phyloP scores from a whole-genome alignment of 176 grass and related monocot genomes.

The bread wheat (Triticum aestivum) region IWGSC_CS_RefSeq_v2.1 NC_057800.1:686903385-686903884 shows the following conservation, averaged over 20 bases:
- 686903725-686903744: slow-evolving; percentile 94
- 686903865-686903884: slow-evolving; percentile 64
- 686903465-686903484: slow-evolving; percentile 65
- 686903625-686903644: slow-evolving; percentile 19
- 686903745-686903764: slow-evolving; percentile 97
- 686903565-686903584: slow-evolving; percentile 89
- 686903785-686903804: slow-evolving; percentile 75
- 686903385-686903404: slow-evolving; percentile 95
- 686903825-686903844: slow-evolving; percentile 1
- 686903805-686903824: slow-evolving; percentile 23
- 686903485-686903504: slow-evolving; percentile 79
- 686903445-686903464: slow-evolving; percentile 78
- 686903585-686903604: slow-evolving; percentile 44
- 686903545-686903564: slow-evolving; percentile 87
- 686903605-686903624: neutral
- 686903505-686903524: slow-evolving; percentile 75
- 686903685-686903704: slow-evolving; percentile 84
- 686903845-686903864: neutral
- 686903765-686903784: slow-evolving; percentile 81
- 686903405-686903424: slow-evolving; percentile 89
- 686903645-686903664: slow-evolving; percentile 1
- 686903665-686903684: slow-evolving; percentile 12
- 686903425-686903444: slow-evolving; percentile 76
- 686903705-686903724: slow-evolving; percentile 79
- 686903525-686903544: slow-evolving; percentile 87